Percentiles rank a stretch among this genome's conserved stretches.
These are phyloP conservation scores for Pyrenula aspistea DNA, from an alignment of 495 filamentous ascomycete species.

Conservation along the genomic window DNA sequence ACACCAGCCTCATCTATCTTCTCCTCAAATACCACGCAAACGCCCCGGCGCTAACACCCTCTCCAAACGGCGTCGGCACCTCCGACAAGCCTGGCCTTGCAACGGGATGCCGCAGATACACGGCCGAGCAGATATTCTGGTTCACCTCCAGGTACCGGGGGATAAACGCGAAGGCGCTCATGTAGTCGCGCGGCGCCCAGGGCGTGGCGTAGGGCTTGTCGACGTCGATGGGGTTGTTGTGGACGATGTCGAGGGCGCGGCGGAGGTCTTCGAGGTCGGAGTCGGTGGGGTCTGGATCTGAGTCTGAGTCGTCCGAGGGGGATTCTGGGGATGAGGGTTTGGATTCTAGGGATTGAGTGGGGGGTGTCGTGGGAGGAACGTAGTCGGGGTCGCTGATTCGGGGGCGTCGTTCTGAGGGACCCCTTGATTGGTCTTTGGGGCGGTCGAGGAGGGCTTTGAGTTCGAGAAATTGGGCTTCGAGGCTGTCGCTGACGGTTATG, in stretches of 20 bases:
- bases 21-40: constrained; percentile 91
- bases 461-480: constrained; percentile 41
- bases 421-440: constrained; percentile 3
- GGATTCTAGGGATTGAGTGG: not conserved
- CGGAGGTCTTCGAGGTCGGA: constrained; percentile 29
- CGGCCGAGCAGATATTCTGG: constrained; percentile 86
- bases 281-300: constrained; percentile 23
- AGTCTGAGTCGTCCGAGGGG: constrained; percentile 18
- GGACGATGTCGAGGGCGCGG: constrained; percentile 39
- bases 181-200: constrained; percentile 78
- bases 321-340: not conserved
- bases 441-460: constrained; percentile 24
- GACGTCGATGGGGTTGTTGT: constrained; percentile 63
- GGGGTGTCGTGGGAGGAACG: constrained; percentile 1
- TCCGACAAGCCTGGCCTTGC: constrained; percentile 79
- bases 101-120: constrained; percentile 91
- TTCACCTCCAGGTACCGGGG: constrained; percentile 95
- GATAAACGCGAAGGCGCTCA: constrained; percentile 88
- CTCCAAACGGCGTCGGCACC: constrained; percentile 75
- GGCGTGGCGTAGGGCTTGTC: constrained; percentile 82
- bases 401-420: constrained; percentile 10
- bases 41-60: constrained; percentile 53
- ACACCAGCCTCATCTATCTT: constrained; percentile 47
- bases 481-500: constrained; percentile 29
- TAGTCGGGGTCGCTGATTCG: constrained; percentile 13